Conservation (phyloP, 2,329 filamentous ascomycete genomes). For the Bisporella sp. region DNA sequence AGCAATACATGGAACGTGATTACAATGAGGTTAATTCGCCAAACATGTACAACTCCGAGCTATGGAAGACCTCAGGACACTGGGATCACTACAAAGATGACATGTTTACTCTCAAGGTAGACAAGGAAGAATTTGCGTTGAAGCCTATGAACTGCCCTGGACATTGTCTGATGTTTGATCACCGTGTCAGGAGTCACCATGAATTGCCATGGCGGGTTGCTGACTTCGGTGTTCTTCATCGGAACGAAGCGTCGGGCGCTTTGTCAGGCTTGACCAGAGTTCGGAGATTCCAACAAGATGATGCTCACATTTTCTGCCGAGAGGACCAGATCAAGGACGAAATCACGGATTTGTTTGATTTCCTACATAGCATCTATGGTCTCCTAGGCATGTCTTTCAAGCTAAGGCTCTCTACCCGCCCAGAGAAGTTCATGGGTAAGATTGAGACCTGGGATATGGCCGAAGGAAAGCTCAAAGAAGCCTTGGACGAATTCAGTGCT, state of each 20-base stretch:
- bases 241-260: slow-evolving; percentile 91
- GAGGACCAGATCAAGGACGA: slow-evolving; percentile 69
- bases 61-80: slow-evolving; percentile 94
- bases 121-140: slow-evolving; percentile 78
- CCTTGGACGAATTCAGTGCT: slow-evolving; percentile 68
- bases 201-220: slow-evolving; percentile 89
- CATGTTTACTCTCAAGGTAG: slow-evolving; percentile 82
- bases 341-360: slow-evolving; percentile 80
- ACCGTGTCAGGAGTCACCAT: slow-evolving; percentile 78
- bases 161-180: slow-evolving; percentile 81
- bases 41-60: slow-evolving; percentile 88
- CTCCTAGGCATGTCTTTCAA: slow-evolving; percentile 87
- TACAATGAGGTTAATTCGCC: slow-evolving; percentile 95
- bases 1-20: slow-evolving; percentile 86
- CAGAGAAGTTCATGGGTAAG: slow-evolving; percentile 83
- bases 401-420: slow-evolving; percentile 85
- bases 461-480: slow-evolving; percentile 71
- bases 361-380: slow-evolving; percentile 72
- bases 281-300: slow-evolving; percentile 90
- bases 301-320: slow-evolving; percentile 92
- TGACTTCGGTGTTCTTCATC: slow-evolving; percentile 91
- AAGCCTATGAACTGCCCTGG: slow-evolving; percentile 99
- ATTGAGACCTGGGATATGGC: slow-evolving; percentile 84
- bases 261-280: slow-evolving; percentile 87
- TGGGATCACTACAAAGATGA: slow-evolving; percentile 93